Evolutionary conservation across 2,329 filamentous ascomycete species (phyloP).

Genomic region (Sporothrix pseudoabietina): DNA sequence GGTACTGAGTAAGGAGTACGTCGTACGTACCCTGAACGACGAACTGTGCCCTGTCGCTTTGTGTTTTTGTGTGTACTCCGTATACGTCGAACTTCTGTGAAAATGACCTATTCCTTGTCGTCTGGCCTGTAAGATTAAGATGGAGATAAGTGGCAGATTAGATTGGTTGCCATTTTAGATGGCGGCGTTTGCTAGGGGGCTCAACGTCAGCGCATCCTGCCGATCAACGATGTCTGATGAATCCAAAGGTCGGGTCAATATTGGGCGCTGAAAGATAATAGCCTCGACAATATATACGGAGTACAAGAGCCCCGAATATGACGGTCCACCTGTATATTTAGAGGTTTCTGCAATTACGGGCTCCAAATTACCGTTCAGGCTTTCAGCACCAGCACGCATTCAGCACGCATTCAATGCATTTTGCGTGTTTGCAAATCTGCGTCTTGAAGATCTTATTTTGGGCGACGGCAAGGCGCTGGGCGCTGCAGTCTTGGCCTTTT

Average conservation of each 20-base stretch:
- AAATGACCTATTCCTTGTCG: background rate
- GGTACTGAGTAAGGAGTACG: background rate
- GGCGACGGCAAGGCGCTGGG: background rate
- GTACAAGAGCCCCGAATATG: background rate
- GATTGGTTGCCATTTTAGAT: slow-evolving; percentile 14
- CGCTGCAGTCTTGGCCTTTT: background rate
- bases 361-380: background rate
- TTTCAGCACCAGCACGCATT: background rate
- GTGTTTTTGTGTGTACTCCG: background rate
- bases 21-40: background rate
- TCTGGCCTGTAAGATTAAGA: background rate
- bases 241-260: background rate
- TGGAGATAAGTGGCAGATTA: background rate
- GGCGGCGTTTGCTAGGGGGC: slow-evolving; percentile 3
- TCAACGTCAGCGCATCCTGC: slow-evolving; percentile 22
- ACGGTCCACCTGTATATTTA: background rate
- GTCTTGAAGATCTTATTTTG: background rate
- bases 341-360: slow-evolving; percentile 2
- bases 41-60: background rate
- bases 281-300: too few species aligned
- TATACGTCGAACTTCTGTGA: background rate
- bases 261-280: background rate
- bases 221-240: background rate
- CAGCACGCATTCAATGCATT: background rate
- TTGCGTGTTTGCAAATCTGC: background rate